These are phyloP conservation scores for Berkeleyomyces rouxiae DNA, from an alignment of 2,329 filamentous ascomycete genomes.

Conservation along the genomic window DNA sequence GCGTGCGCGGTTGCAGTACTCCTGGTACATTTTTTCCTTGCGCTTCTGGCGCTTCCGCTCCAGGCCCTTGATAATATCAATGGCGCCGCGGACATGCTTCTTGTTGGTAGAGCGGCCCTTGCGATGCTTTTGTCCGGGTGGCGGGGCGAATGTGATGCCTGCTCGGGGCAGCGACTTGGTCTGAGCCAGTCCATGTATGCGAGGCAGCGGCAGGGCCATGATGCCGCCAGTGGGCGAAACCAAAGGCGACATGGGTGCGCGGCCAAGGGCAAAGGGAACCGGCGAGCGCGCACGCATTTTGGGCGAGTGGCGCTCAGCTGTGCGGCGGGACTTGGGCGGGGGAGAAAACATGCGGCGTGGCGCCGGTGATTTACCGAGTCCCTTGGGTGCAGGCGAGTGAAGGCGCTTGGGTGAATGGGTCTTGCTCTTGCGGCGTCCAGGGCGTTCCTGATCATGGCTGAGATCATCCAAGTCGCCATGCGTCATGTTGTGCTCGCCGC, in stretches of 20 bases:
- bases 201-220: constrained; percentile 25
- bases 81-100: constrained; percentile 70
- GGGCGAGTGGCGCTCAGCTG: constrained; percentile 2
- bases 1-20: constrained; percentile 69
- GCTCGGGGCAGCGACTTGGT: constrained; percentile 79
- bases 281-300: constrained; percentile 30
- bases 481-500: constrained; percentile 21
- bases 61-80: constrained; percentile 92
- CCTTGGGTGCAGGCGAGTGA: constrained; percentile 31
- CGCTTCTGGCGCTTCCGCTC: constrained; percentile 88
- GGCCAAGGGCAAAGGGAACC: constrained; percentile 41
- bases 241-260: constrained; percentile 46
- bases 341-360: constrained; percentile 24
- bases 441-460: constrained; percentile 35
- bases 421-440: constrained; percentile 29
- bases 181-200: background rate
- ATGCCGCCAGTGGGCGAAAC: constrained; percentile 43
- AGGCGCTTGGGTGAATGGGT: constrained; percentile 28
- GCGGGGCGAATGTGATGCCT: constrained; percentile 46
- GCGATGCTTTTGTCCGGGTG: constrained; percentile 23
- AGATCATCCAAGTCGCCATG: constrained; percentile 56
- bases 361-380: constrained; percentile 21
- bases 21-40: constrained; percentile 81
- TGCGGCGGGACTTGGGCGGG: constrained; percentile 22
- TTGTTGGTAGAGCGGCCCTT: constrained; percentile 28